Base-by-base conservation (phyloP, 148 eudicot genomes). In the Cornus controversa region DNA sequence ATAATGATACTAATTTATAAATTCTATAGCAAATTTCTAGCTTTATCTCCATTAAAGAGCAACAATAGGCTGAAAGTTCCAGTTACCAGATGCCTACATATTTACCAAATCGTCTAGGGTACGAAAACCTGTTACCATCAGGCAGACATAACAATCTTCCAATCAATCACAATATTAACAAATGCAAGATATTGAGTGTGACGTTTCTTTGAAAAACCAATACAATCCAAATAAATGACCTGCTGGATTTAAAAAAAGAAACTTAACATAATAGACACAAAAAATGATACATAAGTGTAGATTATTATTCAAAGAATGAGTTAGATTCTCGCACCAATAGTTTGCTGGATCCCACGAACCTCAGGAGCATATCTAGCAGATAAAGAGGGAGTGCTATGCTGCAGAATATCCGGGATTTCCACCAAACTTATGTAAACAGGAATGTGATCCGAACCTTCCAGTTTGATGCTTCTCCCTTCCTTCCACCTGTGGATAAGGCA, bases 361-460 rank as follows among this genome's bases (percentile, higher is more conserved):
- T 93, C 98, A 47, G 98, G 97, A 80, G 85, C 86, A 84, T 89
- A 96, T 90, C 99, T 89, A 75, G 94, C 87, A 78, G 99, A 93
- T 76, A 96, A 81, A 67, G 89, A 81, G 31, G 99, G 99, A 69
- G 99, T 91, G 80, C 77, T 84, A 83, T 96, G 98, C 77, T 54
- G 77, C 69, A 78, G 82, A 76, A 81, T 70, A 78, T 84, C 86
- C 25, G 92, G 93, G 23, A 96, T 79, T 40, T 88, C 91, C 77
- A 75, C 80, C 65, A 96, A 79, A 62, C 83, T 86, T 71, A 76
- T 79, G 73, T 85, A 93, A 82, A 96, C 99, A 36, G 99, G 99
- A 87, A 78, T 96, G 82, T 96, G 99, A 85, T 96, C 99, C 47
- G 99, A 96, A 60, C 99, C 99, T 88, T 96, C 97, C 74, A 93